phyloP scores from a whole-genome alignment of 208 protist species.

The Crithidia acanthocephali region DNA sequence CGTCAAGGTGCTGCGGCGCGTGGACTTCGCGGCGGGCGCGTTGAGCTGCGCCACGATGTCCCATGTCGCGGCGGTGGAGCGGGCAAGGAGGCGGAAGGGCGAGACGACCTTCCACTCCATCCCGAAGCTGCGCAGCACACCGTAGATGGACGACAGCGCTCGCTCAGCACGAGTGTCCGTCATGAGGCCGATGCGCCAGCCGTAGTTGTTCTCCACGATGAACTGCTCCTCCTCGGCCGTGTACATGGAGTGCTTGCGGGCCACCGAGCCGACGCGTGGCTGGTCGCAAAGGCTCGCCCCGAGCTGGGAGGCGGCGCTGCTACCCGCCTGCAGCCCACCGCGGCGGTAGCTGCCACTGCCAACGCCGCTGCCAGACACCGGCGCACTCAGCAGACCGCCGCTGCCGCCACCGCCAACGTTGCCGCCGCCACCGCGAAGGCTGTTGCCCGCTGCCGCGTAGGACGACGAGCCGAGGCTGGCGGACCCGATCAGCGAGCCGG shows the following conservation, averaged over 20 bases:
- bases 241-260: conserved; percentile 76
- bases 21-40: background rate
- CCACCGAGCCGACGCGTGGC: conserved; percentile 78
- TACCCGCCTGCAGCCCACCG: conserved; percentile 25
- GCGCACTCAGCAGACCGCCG: conserved; percentile 11
- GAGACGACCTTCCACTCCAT: conserved; percentile 91
- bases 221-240: conserved; percentile 81
- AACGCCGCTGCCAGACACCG: conserved; percentile 5
- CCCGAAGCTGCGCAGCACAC: conserved; percentile 49
- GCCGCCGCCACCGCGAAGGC: conserved; percentile 17
- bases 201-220: conserved; percentile 78
- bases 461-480: conserved; percentile 29
- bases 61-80: conserved; percentile 72
- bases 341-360: conserved; percentile 29
- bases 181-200: conserved; percentile 93
- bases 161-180: conserved; percentile 65
- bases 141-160: conserved; percentile 64
- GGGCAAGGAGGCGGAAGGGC: conserved; percentile 68
- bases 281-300: conserved; percentile 49
- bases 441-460: conserved; percentile 21
- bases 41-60: conserved; percentile 29
- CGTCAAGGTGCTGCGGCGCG: background rate
- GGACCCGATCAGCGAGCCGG: conserved; percentile 29
- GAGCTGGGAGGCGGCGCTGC: conserved; percentile 38
- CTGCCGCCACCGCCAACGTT: background rate